A percentile compares a stretch with the other conserved stretches of the same genome.
Evolutionary conservation across 257 asterid genomes (phyloP).

Genomic region (Capsicum pubescens): DNA sequence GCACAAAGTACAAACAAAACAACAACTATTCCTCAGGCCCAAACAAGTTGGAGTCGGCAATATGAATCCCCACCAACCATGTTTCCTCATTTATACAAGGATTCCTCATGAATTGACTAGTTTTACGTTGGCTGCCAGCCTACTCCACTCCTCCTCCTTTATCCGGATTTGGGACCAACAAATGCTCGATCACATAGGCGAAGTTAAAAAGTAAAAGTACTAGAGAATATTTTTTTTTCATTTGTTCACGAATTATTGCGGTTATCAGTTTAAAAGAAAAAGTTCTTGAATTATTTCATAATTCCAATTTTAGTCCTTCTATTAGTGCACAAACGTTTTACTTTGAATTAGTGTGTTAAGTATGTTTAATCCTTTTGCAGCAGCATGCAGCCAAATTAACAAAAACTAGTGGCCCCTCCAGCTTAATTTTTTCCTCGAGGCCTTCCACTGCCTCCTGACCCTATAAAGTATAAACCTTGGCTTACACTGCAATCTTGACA

Average conservation of each 20-base stretch:
- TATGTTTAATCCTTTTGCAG: slow-evolving; percentile 12
- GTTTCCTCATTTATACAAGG: slow-evolving; percentile 13
- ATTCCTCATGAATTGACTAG: not conserved
- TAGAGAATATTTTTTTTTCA: not conserved
- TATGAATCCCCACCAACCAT: not conserved
- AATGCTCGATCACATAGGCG: not conserved
- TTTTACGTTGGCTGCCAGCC: not conserved
- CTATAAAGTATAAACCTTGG: slow-evolving; percentile 9
- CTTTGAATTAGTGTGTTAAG: slow-evolving; percentile 20
- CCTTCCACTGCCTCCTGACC: slow-evolving; percentile 3
- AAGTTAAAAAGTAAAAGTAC: slow-evolving; percentile 11
- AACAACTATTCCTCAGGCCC: not conserved
- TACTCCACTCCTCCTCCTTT: not conserved
- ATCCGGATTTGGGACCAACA: not conserved
- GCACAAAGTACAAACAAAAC: slow-evolving; percentile 5
- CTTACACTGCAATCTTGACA: not conserved
- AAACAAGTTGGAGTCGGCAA: not conserved
- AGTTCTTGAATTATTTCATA: not conserved
- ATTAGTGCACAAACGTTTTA: not conserved
- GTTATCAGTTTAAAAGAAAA: no score
- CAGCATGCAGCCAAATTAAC: not conserved
- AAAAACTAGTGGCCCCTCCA: slow-evolving; percentile 20
- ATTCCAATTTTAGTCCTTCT: not conserved
- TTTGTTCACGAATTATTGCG: no score
- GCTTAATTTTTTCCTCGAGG: not conserved